phyloP scores from a whole-genome alignment of 2,329 filamentous ascomycete species.

The Alternaria ventricosa region DNA sequence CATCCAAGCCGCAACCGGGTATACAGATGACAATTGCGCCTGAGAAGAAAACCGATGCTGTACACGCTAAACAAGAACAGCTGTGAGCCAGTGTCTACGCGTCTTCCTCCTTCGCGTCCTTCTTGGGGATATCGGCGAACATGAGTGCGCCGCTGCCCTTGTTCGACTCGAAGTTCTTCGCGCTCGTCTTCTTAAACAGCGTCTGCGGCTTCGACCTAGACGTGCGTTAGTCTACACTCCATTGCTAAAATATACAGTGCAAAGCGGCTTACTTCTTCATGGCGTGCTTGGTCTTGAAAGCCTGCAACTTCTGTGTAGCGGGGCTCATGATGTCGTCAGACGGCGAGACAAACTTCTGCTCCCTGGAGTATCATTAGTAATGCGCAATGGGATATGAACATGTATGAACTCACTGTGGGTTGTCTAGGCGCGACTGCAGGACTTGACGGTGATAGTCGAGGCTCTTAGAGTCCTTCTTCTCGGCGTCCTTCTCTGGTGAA shows the following conservation, averaged over 20 bases:
- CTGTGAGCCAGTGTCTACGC: neutral
- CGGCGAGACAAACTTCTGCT: constrained; percentile 74
- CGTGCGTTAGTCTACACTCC: constrained; percentile 15
- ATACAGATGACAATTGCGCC: neutral
- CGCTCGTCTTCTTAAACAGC: constrained; percentile 51
- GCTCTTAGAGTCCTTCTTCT: constrained; percentile 45
- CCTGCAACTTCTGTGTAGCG: constrained; percentile 80
- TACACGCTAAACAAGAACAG: neutral
- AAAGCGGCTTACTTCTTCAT: constrained; percentile 66
- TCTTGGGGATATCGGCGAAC: constrained; percentile 48
- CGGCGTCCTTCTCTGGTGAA: constrained; percentile 35
- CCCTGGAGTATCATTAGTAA: constrained; percentile 43
- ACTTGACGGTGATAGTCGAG: constrained; percentile 81
- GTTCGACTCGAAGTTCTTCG: constrained; percentile 48
- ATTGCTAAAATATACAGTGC: neutral
- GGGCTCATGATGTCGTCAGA: constrained; percentile 91
- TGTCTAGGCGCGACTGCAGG: constrained; percentile 73
- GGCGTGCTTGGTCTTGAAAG: constrained; percentile 80
- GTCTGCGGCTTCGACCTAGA: constrained; percentile 49
- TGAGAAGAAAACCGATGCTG: neutral
- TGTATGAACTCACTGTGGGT: constrained; percentile 63
- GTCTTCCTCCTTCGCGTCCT: constrained; percentile 9
- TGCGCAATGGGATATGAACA: neutral
- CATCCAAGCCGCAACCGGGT: constrained; percentile 4
- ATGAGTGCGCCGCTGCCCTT: constrained; percentile 41